Percentiles rank a stretch among this genome's conserved stretches.
These are phyloP conservation scores for Neurospora sp. DNA, from an alignment of 495 filamentous ascomycete genomes.

Conservation along the genomic window DNA sequence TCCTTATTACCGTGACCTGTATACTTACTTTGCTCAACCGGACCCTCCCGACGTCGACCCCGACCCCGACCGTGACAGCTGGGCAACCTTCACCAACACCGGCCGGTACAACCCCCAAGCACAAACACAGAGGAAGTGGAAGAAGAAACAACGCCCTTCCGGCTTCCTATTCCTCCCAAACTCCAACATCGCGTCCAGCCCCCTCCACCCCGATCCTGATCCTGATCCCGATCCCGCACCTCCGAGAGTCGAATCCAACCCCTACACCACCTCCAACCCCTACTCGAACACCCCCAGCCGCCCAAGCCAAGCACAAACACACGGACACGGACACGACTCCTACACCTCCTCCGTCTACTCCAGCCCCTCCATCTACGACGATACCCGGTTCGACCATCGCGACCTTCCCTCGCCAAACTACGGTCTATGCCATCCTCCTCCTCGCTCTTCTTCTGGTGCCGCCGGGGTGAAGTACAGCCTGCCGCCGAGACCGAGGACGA, in stretches of 20 bases:
- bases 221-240: not conserved
- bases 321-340: not conserved
- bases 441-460: not conserved
- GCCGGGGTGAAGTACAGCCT: not conserved
- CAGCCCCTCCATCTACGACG: not conserved
- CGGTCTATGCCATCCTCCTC: not conserved
- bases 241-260: not conserved
- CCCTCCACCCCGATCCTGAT: not conserved
- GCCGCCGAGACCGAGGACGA: not conserved
- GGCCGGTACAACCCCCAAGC: not conserved
- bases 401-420: not conserved
- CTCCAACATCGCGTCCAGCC: not conserved
- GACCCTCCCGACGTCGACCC: not conserved
- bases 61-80: not conserved
- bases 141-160: not conserved
- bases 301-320: not conserved
- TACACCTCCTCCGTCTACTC: not conserved
- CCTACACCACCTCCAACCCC: not conserved
- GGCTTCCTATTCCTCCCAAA: not conserved
- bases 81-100: not conserved
- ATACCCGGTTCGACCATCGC: not conserved
- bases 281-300: not conserved
- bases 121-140: not conserved
- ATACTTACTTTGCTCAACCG: not conserved
- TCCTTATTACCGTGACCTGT: not conserved